These are phyloP conservation scores for Aspergillus calidoustus DNA, from an alignment of 2,329 filamentous ascomycete genomes.

Conservation along the genomic window DNA sequence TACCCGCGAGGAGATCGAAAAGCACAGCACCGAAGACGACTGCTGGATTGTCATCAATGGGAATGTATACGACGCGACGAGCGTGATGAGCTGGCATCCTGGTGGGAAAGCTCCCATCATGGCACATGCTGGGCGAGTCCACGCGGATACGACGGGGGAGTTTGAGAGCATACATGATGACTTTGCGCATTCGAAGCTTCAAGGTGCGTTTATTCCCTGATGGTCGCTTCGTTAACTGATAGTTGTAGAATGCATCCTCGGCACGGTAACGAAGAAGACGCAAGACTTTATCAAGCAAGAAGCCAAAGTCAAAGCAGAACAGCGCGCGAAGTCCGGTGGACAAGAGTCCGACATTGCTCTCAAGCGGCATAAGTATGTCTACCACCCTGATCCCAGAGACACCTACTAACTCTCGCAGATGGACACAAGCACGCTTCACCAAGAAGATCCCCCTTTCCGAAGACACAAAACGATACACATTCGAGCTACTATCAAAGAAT, in stretches of 20 bases:
- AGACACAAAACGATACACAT: conserved; percentile 36
- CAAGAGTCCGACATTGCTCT: conserved; percentile 43
- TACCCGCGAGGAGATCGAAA: conserved; percentile 59
- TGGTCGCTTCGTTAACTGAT: background rate
- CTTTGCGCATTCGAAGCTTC: conserved; percentile 56
- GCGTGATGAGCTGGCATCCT: conserved; percentile 55
- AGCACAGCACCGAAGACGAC: conserved; percentile 53
- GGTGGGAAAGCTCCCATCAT: conserved; percentile 55
- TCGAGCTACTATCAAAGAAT: conserved; percentile 28
- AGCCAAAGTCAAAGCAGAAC: conserved; percentile 47
- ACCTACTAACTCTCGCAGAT: conserved; percentile 32
- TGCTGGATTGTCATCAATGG: conserved; percentile 60
- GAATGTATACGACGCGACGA: conserved; percentile 57
- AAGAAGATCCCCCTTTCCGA: conserved; percentile 47
- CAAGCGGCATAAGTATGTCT: conserved; percentile 36
- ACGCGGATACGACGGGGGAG: conserved; percentile 54
- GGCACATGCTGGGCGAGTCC: conserved; percentile 55
- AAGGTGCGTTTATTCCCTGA: conserved; percentile 37
- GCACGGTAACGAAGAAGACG: conserved; percentile 55
- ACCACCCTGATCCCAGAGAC: background rate
- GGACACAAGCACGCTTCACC: conserved; percentile 50
- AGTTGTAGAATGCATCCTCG: conserved; percentile 55
- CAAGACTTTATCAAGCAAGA: conserved; percentile 53
- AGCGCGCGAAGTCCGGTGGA: conserved; percentile 37
- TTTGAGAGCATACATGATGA: conserved; percentile 58